phyloP scores from a whole-genome alignment of 345 rosid genomes.

The Ricinus communis region DNA sequence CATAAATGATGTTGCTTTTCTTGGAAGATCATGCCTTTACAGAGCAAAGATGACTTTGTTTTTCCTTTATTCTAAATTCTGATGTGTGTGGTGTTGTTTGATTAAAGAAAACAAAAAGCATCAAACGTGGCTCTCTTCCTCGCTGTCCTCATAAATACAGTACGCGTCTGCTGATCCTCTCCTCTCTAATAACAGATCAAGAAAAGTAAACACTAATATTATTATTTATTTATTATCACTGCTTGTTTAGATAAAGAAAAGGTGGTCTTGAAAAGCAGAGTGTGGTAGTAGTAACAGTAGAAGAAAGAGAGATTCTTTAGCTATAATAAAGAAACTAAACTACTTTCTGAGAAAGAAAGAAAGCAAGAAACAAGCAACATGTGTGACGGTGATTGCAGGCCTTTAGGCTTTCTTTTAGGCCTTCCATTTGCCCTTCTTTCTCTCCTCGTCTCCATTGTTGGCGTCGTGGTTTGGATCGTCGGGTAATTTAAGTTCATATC shows the following conservation, averaged over 20 bases:
- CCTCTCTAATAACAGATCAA: neutral
- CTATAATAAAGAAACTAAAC: too few relatives aligned
- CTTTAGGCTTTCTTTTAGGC: conserved; percentile 35
- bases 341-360: too few relatives aligned
- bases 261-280: too few relatives aligned
- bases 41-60: neutral
- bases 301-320: too few relatives aligned
- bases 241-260: too few relatives aligned
- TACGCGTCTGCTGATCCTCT: neutral
- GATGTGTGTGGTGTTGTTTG: too few relatives aligned
- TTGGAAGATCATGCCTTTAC: neutral
- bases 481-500: conserved; percentile 18
- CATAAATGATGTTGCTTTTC: neutral
- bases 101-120: too few relatives aligned
- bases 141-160: neutral
- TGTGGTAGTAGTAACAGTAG: neutral
- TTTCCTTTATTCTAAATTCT: too few relatives aligned
- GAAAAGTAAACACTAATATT: neutral
- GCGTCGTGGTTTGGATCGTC: conserved; percentile 31
- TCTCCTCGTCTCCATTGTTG: conserved; percentile 29
- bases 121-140: neutral
- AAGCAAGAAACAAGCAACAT: conserved; percentile 1
- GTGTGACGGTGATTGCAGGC: conserved; percentile 36
- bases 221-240: too few relatives aligned
- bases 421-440: conserved; percentile 35